These are phyloP conservation scores for Xylaria longipes DNA, from an alignment of 495 filamentous ascomycete species.

Conservation along the genomic window DNA sequence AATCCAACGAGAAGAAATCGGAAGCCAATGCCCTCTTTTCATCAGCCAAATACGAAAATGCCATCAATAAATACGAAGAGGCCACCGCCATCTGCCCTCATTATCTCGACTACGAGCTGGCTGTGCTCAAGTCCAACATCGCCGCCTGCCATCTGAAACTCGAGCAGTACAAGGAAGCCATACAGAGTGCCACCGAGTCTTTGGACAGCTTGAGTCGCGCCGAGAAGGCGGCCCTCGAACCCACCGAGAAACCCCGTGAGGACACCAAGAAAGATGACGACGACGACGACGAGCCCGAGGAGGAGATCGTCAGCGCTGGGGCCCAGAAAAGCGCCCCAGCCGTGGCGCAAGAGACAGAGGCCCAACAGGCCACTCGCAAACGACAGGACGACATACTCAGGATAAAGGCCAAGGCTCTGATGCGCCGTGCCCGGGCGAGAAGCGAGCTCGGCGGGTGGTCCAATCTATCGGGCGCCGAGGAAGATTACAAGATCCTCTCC, in stretches of 20 bases:
- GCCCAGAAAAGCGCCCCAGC: constrained; percentile 55
- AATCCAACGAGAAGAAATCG: constrained; percentile 77
- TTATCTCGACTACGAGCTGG: constrained; percentile 89
- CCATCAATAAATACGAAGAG: constrained; percentile 88
- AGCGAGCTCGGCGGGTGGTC: constrained; percentile 78
- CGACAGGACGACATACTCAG: constrained; percentile 70
- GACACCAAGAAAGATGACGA: constrained; percentile 37
- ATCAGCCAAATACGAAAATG: constrained; percentile 74
- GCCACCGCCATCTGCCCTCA: constrained; percentile 82
- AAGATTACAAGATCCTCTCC: constrained; percentile 71
- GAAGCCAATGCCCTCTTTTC: constrained; percentile 81
- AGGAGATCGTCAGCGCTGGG: constrained; percentile 60
- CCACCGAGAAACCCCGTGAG: constrained; percentile 26
- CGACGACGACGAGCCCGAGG: constrained; percentile 64
- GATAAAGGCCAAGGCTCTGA: constrained; percentile 81
- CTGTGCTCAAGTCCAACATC: constrained; percentile 86
- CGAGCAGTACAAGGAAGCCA: constrained; percentile 82
- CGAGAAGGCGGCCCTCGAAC: constrained; percentile 34
- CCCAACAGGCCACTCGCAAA: constrained; percentile 39
- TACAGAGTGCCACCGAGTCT: constrained; percentile 73
- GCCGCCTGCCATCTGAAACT: constrained; percentile 90
- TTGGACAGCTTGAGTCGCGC: constrained; percentile 74
- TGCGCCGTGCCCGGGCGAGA: constrained; percentile 81
- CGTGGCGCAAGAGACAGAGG: constrained; percentile 45
- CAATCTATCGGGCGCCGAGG: constrained; percentile 78